phyloP scores from a whole-genome alignment of 1,284 basidiomycete genomes.

The Erythrobasidium hasegawianum region DNA sequence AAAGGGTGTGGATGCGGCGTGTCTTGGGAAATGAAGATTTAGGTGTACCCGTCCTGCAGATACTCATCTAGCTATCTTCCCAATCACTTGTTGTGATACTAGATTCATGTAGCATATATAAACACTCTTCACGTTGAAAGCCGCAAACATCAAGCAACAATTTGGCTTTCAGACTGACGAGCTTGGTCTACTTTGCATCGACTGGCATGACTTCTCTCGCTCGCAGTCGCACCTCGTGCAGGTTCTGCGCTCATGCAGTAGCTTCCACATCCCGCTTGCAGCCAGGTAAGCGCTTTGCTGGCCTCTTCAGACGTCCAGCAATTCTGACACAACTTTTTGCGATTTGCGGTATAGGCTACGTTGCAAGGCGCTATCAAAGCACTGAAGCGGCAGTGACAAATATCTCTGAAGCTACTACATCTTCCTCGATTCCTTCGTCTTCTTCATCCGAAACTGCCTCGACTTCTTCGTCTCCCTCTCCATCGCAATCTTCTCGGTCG shows the following conservation, averaged over 20 bases:
- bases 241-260: too few relatives aligned
- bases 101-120: not conserved
- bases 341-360: too few relatives aligned
- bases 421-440: not conserved
- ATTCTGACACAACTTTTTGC: too few relatives aligned
- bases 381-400: not conserved
- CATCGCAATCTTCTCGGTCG: not conserved
- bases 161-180: too few relatives aligned
- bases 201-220: too few relatives aligned
- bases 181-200: too few relatives aligned
- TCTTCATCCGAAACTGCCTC: not conserved
- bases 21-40: conserved; percentile 35
- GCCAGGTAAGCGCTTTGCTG: too few relatives aligned
- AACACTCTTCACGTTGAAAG: too few relatives aligned
- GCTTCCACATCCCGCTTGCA: too few relatives aligned
- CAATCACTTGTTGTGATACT: not conserved
- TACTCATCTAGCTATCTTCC: not conserved
- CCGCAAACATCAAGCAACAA: too few relatives aligned
- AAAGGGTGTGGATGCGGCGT: conserved; percentile 84
- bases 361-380: conserved; percentile 16
- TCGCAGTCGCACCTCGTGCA: too few relatives aligned
- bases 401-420: not conserved
- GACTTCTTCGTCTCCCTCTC: not conserved
- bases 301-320: too few relatives aligned
- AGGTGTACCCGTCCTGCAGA: not conserved